Evolutionary conservation across 208 protist species (phyloP), one percentile per base, ranked within the genome.

Genomic region (Crithidia acanthocephali): DNA sequence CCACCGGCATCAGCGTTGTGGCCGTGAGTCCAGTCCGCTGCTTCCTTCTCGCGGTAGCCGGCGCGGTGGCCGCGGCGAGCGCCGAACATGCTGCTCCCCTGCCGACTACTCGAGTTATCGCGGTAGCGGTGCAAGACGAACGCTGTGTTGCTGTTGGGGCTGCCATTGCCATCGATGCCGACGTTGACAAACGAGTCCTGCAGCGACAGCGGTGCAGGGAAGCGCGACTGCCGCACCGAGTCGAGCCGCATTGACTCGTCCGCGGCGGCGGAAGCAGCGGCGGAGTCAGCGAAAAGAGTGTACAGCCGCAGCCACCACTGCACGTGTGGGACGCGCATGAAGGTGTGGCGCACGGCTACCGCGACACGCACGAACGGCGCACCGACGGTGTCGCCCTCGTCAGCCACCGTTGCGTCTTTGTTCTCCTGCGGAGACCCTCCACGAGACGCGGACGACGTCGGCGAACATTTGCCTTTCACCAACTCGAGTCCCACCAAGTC

Each of bases 281-380:
- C 62, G 11, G 62, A 44, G 48, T 68, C 48, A 3, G 50, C 52
- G 27, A 50, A 59, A 15, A 69, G 52, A 11, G 20, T 15, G 52
- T 61, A 70, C 23, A 76, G 48, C 9, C 44, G 56, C 45, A 59
- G 27, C 72, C 72, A 78, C 72, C 72, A 78, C 30, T 45, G 68
- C 58, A 78, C 57, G 30, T 78, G 65, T 22, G 64, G 59, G 20
- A 78, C 65, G 2, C 42, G 42, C n/a, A 78, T 16, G 2, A 53
- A 63, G 30, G 45, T 22, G n/a, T 68, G 15, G 23, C 44, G 64
- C 50, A 78, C 13, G 22, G 59, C 47, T 30, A 52, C 72, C 2
- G 48, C 30, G n/a, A 68, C 33, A 18, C 50, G 58, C 56, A 68
- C n/a, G 2, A 30, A 25, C n/a, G 23, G 37, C 2, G 42, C 44